Conservation (phyloP, 768 basidiomycete species). For the Hygrocybe coccinea region DNA sequence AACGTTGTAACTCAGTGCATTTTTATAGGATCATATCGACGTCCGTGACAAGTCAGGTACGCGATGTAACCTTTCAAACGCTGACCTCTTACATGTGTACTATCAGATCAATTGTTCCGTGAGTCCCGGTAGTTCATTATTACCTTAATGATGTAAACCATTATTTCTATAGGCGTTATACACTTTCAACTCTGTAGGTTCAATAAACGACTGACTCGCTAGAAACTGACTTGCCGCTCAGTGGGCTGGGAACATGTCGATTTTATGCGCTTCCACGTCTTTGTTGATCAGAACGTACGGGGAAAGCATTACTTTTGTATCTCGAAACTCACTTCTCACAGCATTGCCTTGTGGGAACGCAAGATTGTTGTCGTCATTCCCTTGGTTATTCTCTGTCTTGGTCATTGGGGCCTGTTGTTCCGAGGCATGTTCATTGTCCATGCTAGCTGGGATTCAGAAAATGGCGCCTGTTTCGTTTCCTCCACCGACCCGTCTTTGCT, state of each 20-base stretch:
- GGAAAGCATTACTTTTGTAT: background rate
- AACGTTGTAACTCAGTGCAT: background rate
- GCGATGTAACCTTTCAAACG: constrained; percentile 6
- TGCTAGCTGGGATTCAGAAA: constrained; percentile 46
- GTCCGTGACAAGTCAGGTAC: constrained; percentile 45
- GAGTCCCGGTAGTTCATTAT: constrained; percentile 20
- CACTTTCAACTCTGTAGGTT: constrained; percentile 57
- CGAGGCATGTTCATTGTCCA: constrained; percentile 66
- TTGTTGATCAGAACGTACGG: constrained; percentile 66
- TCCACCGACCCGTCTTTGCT: constrained; percentile 53
- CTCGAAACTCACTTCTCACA: constrained; percentile 21
- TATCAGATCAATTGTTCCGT: constrained; percentile 57
- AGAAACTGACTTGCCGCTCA: constrained; percentile 20
- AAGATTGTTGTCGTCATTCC: constrained; percentile 44
- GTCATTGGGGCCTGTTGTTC: constrained; percentile 63
- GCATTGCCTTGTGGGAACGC: constrained; percentile 69
- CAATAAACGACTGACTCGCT: background rate
- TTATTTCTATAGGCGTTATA: constrained; percentile 59
- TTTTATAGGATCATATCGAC: constrained; percentile 52
- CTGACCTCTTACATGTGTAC: constrained; percentile 11
- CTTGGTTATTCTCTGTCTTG: constrained; percentile 51
- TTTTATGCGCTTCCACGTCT: constrained; percentile 61
- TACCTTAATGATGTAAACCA: constrained; percentile 43
- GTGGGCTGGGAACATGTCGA: constrained; percentile 63
- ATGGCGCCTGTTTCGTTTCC: constrained; percentile 44